Evolutionary conservation across 2,329 filamentous ascomycete genomes (phyloP).

Genomic region (Cercospora canescens): DNA sequence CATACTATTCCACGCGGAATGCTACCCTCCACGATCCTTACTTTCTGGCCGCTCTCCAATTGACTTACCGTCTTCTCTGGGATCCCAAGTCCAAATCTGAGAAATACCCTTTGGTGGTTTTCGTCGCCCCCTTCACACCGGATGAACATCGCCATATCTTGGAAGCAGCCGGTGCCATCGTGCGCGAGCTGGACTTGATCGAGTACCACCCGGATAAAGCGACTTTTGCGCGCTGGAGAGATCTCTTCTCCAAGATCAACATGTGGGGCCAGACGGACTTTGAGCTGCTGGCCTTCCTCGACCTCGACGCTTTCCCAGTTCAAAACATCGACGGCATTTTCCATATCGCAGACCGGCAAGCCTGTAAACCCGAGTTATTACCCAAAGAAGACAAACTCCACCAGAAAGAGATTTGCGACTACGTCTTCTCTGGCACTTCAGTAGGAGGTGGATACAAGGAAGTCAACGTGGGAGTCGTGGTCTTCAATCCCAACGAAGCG

Average conservation of each 20-base stretch:
- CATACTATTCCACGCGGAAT: conserved; percentile 24
- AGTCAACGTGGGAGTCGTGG: conserved; percentile 26
- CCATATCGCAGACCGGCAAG: conserved; percentile 18
- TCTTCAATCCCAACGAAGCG: conserved; percentile 23
- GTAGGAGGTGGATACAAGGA: conserved; percentile 18
- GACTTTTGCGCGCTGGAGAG: conserved; percentile 20
- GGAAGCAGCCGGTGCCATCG: conserved; percentile 23
- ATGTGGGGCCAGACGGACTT: conserved; percentile 90
- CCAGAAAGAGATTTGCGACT: conserved; percentile 22
- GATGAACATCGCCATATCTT: conserved; percentile 23
- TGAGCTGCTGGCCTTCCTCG: conserved; percentile 86
- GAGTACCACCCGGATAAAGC: conserved; percentile 19
- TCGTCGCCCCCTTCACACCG: conserved; percentile 25
- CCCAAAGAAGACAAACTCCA: conserved; percentile 23
- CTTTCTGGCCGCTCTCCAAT: conserved; percentile 24
- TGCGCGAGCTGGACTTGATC: conserved; percentile 23
- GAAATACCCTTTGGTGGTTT: conserved; percentile 25
- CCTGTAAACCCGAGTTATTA: conserved; percentile 20
- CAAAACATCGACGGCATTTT: conserved; percentile 27
- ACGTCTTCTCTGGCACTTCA: conserved; percentile 20
- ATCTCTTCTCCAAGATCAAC: conserved; percentile 82
- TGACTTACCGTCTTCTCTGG: conserved; percentile 26
- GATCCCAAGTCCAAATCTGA: conserved; percentile 22
- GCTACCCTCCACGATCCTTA: conserved; percentile 25
- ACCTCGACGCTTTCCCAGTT: conserved; percentile 64